phyloP scores from a whole-genome alignment of 2,329 filamentous ascomycete genomes.

The Didymella glomerata region DNA sequence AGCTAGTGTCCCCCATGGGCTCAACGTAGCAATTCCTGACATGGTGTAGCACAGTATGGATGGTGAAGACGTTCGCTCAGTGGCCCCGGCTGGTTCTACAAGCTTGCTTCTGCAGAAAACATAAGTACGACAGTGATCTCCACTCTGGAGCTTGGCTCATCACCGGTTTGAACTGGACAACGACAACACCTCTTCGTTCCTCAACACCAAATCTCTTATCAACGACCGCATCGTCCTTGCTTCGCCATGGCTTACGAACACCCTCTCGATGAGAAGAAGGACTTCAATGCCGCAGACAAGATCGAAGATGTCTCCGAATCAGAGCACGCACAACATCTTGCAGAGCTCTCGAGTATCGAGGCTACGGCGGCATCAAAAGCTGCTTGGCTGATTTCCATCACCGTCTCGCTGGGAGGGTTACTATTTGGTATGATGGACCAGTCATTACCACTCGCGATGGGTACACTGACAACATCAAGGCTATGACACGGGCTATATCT shows the following conservation, averaged over 20 bases:
- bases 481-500: conserved; percentile 53
- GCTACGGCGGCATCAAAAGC: conserved; percentile 40
- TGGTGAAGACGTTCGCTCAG: conserved; percentile 1
- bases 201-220: neutral
- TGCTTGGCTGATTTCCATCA: conserved; percentile 42
- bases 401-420: conserved; percentile 40
- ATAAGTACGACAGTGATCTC: conserved; percentile 22
- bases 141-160: conserved; percentile 9
- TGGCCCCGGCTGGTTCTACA: neutral
- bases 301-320: conserved; percentile 35
- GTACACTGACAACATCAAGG: conserved; percentile 23
- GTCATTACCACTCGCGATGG: neutral
- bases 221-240: neutral
- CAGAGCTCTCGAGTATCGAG: conserved; percentile 39
- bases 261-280: conserved; percentile 23
- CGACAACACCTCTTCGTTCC: conserved; percentile 1
- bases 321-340: conserved; percentile 31
- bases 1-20: conserved; percentile 4
- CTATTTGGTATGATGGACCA: conserved; percentile 34
- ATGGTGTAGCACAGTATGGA: conserved; percentile 1
- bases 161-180: conserved; percentile 15
- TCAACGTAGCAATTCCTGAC: conserved; percentile 17
- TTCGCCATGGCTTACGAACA: conserved; percentile 14
- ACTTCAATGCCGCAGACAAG: conserved; percentile 27
- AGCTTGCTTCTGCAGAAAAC: conserved; percentile 3